phyloP scores from a whole-genome alignment of 73 alveolate species.

The Paramecium sonneborni region DNA sequence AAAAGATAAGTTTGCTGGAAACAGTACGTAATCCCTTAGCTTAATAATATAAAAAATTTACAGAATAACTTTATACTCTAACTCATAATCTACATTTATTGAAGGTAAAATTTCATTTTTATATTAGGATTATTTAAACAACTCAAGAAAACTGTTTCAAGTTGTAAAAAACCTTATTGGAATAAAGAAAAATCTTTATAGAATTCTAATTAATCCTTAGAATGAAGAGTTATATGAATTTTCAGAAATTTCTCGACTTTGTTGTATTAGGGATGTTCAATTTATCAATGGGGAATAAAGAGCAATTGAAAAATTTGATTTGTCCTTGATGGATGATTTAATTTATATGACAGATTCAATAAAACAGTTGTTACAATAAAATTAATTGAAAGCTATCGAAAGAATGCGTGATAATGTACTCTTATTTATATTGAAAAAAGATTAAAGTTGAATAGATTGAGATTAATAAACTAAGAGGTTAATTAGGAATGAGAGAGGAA shows the following conservation, averaged over 20 bases:
- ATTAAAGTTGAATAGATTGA: slow-evolving; percentile 20
- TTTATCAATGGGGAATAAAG: background rate
- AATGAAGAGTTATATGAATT: slow-evolving; percentile 12
- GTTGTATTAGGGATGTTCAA: background rate
- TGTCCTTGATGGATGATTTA: background rate
- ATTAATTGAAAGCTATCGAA: background rate
- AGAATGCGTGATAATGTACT: slow-evolving; percentile 11
- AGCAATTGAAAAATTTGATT: slow-evolving; percentile 22
- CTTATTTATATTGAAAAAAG: background rate
- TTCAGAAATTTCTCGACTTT: background rate
- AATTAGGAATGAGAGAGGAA: background rate
- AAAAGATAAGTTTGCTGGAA: background rate
- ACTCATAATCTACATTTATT: slow-evolving; percentile 8
- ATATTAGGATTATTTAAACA: background rate
- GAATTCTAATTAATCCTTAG: background rate
- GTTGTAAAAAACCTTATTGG: slow-evolving; percentile 36
- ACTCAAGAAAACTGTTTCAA: slow-evolving; percentile 46
- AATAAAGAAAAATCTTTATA: background rate
- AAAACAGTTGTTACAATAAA: background rate
- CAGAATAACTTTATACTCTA: background rate
- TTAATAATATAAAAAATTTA: background rate
- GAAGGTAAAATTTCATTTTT: background rate
- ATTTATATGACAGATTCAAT: slow-evolving; percentile 19
- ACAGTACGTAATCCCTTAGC: slow-evolving; percentile 19
- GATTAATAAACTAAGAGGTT: background rate